phyloP scores from a whole-genome alignment of 2,329 filamentous ascomycete genomes.

The Clonostachys rosea region DNA sequence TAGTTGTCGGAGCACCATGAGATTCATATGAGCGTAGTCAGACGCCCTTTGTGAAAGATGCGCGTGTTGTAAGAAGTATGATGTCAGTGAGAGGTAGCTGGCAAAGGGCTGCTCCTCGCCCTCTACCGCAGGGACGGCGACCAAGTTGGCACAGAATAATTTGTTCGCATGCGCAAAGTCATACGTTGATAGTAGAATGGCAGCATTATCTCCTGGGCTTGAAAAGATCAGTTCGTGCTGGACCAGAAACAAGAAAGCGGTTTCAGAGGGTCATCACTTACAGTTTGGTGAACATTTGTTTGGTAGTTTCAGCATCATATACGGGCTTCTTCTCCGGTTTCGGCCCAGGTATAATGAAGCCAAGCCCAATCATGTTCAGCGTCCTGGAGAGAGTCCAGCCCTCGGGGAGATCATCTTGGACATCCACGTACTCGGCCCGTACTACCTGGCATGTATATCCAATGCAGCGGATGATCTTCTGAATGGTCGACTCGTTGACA shows the following conservation, averaged over 20 bases:
- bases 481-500: constrained; percentile 84
- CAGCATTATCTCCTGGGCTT: constrained; percentile 75
- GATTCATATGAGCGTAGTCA: constrained; percentile 78
- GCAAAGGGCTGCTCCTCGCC: constrained; percentile 70
- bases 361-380: constrained; percentile 78
- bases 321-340: constrained; percentile 53
- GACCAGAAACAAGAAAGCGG: too few species aligned
- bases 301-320: constrained; percentile 74
- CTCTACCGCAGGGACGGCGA: constrained; percentile 60
- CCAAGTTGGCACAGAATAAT: constrained; percentile 82
- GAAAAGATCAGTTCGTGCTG: constrained; percentile 2
- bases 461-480: constrained; percentile 73
- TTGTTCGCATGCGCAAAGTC: constrained; percentile 96
- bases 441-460: constrained; percentile 66
- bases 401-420: constrained; percentile 87
- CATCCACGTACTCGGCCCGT: constrained; percentile 72
- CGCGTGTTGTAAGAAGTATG: constrained; percentile 90
- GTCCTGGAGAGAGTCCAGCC: constrained; percentile 83
- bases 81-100: constrained; percentile 80
- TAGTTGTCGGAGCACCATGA: constrained; percentile 81
- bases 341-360: constrained; percentile 65
- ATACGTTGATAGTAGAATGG: constrained; percentile 79
- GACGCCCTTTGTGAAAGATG: constrained; percentile 75
- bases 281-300: constrained; percentile 75
- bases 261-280: constrained; percentile 36